Evolutionary conservation across 2,329 filamentous ascomycete species (phyloP), one percentile per base, ranked within the genome.

Genomic region (Fusarium heterosporum): DNA sequence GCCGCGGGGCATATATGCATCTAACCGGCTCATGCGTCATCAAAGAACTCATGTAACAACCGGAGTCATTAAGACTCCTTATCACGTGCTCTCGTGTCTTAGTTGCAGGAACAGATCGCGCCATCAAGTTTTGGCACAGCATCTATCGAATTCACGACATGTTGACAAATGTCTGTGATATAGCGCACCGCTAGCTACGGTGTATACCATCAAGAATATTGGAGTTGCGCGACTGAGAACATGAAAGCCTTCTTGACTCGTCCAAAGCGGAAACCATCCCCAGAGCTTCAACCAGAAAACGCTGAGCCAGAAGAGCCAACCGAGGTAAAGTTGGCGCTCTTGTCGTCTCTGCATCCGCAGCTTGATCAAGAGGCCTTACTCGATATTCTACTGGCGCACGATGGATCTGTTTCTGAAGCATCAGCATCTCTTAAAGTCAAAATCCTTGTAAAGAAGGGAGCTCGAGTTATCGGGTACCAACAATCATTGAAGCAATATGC

Each of bases 321-420:
- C 0, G 96, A 98, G 65, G 83, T 96, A 71, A 98, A 97, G 74
- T 80, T 99, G 14, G 93, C 93, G 2, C 82, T 97, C 2, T 81
- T 99, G 4, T 86, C 90, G 3, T 98, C 96, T 1, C 79, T 97
- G 0, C 85, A 93, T 68, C 88, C 92, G 0, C 75, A 82, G 1
- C 68, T 89, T 6, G 83, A 88, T 9, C 88, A 91, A 45, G 87
- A 90, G 34, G 82, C 84, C 0, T 82, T 97, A 1, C 84, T 99
- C 0, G 95, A 98, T 67, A 81, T 93, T 8, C 83, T 98, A 0
- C 81, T 97, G 1, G 89, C 88, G 0, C 89, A 92, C 61, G 87
- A 95, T 28, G 96, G 96, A 0, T 92, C 88, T 1, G 90, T 97
- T 1, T 80, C 89, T 19, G 79, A 84, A 10, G 89, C 92, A 1